Percentiles rank a stretch among this genome's conserved stretches.
Evolutionary conservation across 2,329 filamentous ascomycete species (phyloP).

Genomic region (Aspergillus brasiliensis): DNA sequence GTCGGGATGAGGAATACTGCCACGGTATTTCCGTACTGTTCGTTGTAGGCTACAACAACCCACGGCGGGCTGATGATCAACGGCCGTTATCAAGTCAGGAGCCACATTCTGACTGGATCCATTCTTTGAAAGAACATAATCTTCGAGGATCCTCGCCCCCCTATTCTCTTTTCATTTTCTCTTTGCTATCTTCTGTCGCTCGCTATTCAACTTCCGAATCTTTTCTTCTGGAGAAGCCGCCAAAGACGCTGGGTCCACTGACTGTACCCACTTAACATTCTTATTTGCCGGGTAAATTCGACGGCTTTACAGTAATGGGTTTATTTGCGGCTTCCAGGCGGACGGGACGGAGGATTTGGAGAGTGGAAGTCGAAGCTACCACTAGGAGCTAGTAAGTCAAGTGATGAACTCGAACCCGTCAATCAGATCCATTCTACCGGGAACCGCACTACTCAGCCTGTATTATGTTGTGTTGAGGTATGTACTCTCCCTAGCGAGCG

Average conservation of each 20-base stretch:
- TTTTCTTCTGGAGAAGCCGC: constrained; percentile 13
- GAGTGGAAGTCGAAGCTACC: not conserved
- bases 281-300: constrained; percentile 1
- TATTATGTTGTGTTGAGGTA: not conserved
- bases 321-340: not conserved
- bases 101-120: not conserved
- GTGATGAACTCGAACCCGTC: not conserved
- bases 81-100: constrained; percentile 13
- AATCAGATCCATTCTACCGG: not conserved
- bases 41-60: not conserved
- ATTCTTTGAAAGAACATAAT: not conserved
- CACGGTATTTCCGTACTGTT: not conserved
- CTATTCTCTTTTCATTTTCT: not conserved
- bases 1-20: not conserved
- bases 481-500: not conserved
- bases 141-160: not conserved
- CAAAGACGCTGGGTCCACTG: constrained; percentile 5
- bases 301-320: not conserved
- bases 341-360: not conserved
- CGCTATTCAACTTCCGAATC: not conserved
- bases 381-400: not conserved
- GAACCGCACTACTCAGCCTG: not conserved
- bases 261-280: constrained; percentile 3
- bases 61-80: constrained; percentile 15
- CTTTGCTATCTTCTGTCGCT: not conserved